phyloP scores from a whole-genome alignment of 192 early-diverging fungal genomes.

The Backusella luteola region DNA sequence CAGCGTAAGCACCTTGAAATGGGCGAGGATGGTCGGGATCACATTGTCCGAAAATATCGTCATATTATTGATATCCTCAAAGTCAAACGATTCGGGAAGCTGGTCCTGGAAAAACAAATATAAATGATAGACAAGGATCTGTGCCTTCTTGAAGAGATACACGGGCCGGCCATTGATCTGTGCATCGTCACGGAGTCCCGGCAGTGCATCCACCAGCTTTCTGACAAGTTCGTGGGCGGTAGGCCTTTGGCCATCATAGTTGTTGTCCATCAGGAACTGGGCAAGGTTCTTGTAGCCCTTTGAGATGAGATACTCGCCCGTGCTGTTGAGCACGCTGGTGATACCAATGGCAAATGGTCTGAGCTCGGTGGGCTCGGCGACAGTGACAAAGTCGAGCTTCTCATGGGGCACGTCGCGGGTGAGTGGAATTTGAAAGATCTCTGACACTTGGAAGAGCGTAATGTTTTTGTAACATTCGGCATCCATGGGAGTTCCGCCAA shows the following conservation, averaged over 20 bases:
- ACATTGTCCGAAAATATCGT: constrained; percentile 79
- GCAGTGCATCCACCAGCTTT: constrained; percentile 61
- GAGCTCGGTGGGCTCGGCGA: constrained; percentile 63
- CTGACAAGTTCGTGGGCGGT: constrained; percentile 57
- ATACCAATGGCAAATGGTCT: constrained; percentile 65
- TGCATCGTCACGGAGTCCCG: constrained; percentile 66
- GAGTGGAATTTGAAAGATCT: constrained; percentile 74
- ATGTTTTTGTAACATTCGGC: constrained; percentile 61
- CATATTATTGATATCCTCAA: constrained; percentile 60
- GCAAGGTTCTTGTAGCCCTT: constrained; percentile 63
- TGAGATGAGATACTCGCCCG: constrained; percentile 60
- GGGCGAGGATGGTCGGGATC: constrained; percentile 63
- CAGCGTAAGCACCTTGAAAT: constrained; percentile 51
- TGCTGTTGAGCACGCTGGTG: constrained; percentile 64
- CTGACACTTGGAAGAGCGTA: constrained; percentile 58
- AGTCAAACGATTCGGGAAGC: constrained; percentile 56
- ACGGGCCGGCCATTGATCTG: constrained; percentile 48
- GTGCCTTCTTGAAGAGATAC: constrained; percentile 79
- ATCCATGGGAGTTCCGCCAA: constrained; percentile 57
- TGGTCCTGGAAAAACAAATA: constrained; percentile 56
- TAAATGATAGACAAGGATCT: constrained; percentile 66
- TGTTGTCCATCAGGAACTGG: constrained; percentile 67
- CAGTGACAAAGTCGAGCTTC: constrained; percentile 53
- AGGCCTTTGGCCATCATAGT: constrained; percentile 37
- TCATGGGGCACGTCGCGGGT: constrained; percentile 59